Percentiles rank a stretch among this genome's conserved stretches.
These are phyloP conservation scores for Aspergillus clavatus DNA, from an alignment of 2,329 filamentous ascomycete genomes.

Conservation along the genomic window DNA sequence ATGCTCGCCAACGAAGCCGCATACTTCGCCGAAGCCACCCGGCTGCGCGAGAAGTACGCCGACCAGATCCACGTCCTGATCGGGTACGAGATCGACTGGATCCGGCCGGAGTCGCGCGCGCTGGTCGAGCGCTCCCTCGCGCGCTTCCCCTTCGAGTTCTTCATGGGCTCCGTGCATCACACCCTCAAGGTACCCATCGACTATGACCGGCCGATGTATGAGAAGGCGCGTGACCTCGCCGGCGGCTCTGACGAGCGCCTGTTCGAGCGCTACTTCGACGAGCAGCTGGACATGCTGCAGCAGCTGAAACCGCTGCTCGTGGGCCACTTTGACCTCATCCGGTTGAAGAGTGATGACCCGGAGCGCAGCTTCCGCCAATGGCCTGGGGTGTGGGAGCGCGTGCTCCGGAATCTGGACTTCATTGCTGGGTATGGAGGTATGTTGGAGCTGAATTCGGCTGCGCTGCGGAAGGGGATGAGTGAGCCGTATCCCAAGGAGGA, in stretches of 20 bases:
- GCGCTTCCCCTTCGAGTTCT: slow-evolving; percentile 71
- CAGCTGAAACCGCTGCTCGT: slow-evolving; percentile 70
- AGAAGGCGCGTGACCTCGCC: slow-evolving; percentile 52
- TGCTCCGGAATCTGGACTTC: slow-evolving; percentile 68
- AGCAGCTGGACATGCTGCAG: slow-evolving; percentile 75
- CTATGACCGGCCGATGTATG: slow-evolving; percentile 67
- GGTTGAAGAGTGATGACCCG: slow-evolving; percentile 69
- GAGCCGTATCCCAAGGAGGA: slow-evolving; percentile 82
- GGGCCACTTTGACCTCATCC: slow-evolving; percentile 89
- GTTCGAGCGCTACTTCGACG: slow-evolving; percentile 81
- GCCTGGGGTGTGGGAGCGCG: slow-evolving; percentile 65
- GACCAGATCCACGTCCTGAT: slow-evolving; percentile 71
- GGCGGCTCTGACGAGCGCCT: slow-evolving; percentile 66
- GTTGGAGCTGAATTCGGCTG: slow-evolving; percentile 85
- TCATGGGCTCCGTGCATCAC: slow-evolving; percentile 90
- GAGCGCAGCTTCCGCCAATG: slow-evolving; percentile 56
- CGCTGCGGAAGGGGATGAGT: slow-evolving; percentile 78
- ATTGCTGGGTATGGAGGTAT: slow-evolving; percentile 71
- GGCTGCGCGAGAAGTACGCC: slow-evolving; percentile 66
- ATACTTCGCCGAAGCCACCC: slow-evolving; percentile 70
- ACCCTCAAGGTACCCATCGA: slow-evolving; percentile 84
- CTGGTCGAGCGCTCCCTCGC: slow-evolving; percentile 57
- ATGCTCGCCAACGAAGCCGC: slow-evolving; percentile 49
- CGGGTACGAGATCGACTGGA: slow-evolving; percentile 92
- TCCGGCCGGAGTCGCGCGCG: slow-evolving; percentile 61